These are phyloP conservation scores for Clitocybe nebularis DNA, from an alignment of 1,284 basidiomycete genomes.

Conservation along the genomic window DNA sequence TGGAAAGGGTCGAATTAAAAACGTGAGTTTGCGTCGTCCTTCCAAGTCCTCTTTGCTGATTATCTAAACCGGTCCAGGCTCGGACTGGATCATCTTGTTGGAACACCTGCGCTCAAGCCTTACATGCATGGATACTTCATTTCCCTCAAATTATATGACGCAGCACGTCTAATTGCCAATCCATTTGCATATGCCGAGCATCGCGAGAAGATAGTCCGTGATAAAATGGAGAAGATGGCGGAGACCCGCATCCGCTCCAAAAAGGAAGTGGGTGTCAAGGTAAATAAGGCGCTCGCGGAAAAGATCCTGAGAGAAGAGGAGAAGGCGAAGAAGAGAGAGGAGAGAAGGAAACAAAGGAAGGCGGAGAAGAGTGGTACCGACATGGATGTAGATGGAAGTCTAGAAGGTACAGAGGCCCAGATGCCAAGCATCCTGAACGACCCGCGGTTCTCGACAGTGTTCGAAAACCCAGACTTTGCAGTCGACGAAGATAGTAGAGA, in stretches of 20 bases:
- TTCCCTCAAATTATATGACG: constrained; percentile 92
- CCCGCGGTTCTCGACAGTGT: constrained; percentile 88
- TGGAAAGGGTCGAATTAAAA: constrained; percentile 84
- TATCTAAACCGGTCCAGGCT: constrained; percentile 44
- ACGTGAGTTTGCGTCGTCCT: constrained; percentile 49
- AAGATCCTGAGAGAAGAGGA: constrained; percentile 77
- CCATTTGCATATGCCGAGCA: constrained; percentile 95
- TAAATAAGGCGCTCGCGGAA: constrained; percentile 92
- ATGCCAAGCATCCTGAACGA: constrained; percentile 72
- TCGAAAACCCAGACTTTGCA: constrained; percentile 91
- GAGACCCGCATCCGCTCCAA: constrained; percentile 88
- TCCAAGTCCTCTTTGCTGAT: constrained; percentile 4
- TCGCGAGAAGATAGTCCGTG: constrained; percentile 81
- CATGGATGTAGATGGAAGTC: constrained; percentile 30
- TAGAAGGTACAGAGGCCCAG: constrained; percentile 34
- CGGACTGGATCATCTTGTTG: constrained; percentile 91
- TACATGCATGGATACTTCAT: constrained; percentile 99
- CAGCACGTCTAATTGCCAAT: constrained; percentile 93
- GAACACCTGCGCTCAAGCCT: constrained; percentile 92
- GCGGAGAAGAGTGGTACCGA: constrained; percentile 31
- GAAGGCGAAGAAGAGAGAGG: constrained; percentile 57
- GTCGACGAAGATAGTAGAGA: constrained; percentile 89
- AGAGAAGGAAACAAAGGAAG: constrained; percentile 53
- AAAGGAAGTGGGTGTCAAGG: constrained; percentile 71
- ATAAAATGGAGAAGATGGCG: constrained; percentile 90